Evolutionary conservation across 2,329 filamentous ascomycete genomes (phyloP).

Genomic region (Endothia cerciana): DNA sequence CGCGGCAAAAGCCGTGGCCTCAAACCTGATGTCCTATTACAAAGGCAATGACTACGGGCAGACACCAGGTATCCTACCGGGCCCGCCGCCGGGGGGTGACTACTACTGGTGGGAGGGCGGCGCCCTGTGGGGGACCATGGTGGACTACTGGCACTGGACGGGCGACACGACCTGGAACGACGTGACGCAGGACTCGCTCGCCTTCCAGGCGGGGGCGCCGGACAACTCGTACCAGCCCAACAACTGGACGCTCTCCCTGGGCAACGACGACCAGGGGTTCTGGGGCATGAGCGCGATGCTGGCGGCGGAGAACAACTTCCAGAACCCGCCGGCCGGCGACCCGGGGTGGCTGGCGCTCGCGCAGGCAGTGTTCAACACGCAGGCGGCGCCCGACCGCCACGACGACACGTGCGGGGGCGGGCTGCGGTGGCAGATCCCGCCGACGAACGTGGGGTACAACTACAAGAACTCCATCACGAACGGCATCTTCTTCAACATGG

Average conservation of each 20-base stretch:
- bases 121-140: slow-evolving; percentile 63
- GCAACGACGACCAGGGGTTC: slow-evolving; percentile 68
- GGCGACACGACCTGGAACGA: slow-evolving; percentile 62
- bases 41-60: slow-evolving; percentile 47
- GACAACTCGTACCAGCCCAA: slow-evolving; percentile 36
- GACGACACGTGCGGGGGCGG: slow-evolving; percentile 60
- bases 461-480: slow-evolving; percentile 59
- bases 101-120: slow-evolving; percentile 73
- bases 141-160: slow-evolving; percentile 69
- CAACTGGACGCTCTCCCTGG: slow-evolving; percentile 39
- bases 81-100: slow-evolving; percentile 48
- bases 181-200: slow-evolving; percentile 35
- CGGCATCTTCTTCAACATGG: slow-evolving; percentile 47
- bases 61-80: slow-evolving; percentile 51
- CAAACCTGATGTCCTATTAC: slow-evolving; percentile 51
- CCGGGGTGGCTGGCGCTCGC: slow-evolving; percentile 58
- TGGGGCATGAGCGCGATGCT: slow-evolving; percentile 64
- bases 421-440: slow-evolving; percentile 66
- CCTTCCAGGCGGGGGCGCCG: slow-evolving; percentile 37
- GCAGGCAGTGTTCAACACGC: slow-evolving; percentile 63
- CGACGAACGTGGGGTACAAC: slow-evolving; percentile 63
- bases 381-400: slow-evolving; percentile 61
- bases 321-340: slow-evolving; percentile 53
- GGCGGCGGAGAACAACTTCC: slow-evolving; percentile 59
- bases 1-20: slow-evolving; percentile 44